phyloP scores from a whole-genome alignment of 169 alveolate species.

The Theileria annulata region DNA sequence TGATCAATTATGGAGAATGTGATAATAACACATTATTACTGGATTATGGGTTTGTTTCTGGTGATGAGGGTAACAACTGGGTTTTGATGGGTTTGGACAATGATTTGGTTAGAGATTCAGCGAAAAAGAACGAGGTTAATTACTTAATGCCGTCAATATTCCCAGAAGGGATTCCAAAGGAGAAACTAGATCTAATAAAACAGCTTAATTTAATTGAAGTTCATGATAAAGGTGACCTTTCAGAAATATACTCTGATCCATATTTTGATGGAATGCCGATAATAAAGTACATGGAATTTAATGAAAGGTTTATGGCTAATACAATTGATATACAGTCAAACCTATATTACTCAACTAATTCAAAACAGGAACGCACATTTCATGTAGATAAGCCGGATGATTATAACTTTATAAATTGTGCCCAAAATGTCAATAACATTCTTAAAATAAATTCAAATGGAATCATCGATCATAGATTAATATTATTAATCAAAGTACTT shows the following conservation, averaged over 20 bases:
- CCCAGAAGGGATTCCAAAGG: slow-evolving; percentile 61
- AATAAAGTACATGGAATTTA: slow-evolving; percentile 42
- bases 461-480: slow-evolving; percentile 36
- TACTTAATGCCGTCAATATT: slow-evolving; percentile 38
- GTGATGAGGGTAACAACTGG: slow-evolving; percentile 11
- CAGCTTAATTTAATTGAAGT: slow-evolving; percentile 44
- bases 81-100: slow-evolving; percentile 60
- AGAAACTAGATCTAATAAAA: slow-evolving; percentile 34
- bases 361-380: slow-evolving; percentile 16
- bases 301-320: slow-evolving; percentile 34
- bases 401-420: not conserved
- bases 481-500: slow-evolving; percentile 34
- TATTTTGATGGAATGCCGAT: slow-evolving; percentile 62
- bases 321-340: not conserved
- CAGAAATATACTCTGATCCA: slow-evolving; percentile 48
- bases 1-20: slow-evolving; percentile 43
- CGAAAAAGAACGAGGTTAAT: slow-evolving; percentile 16
- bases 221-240: slow-evolving; percentile 24
- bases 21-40: slow-evolving; percentile 41
- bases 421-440: not conserved
- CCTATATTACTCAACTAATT: slow-evolving; percentile 2
- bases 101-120: slow-evolving; percentile 25
- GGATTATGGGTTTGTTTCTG: slow-evolving; percentile 61
- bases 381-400: not conserved
- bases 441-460: slow-evolving; percentile 32